Percentiles rank a stretch among this genome's conserved stretches.
Evolutionary conservation across 768 basidiomycete species (phyloP).

Genomic region (Xerocomellus chrysenteron): DNA sequence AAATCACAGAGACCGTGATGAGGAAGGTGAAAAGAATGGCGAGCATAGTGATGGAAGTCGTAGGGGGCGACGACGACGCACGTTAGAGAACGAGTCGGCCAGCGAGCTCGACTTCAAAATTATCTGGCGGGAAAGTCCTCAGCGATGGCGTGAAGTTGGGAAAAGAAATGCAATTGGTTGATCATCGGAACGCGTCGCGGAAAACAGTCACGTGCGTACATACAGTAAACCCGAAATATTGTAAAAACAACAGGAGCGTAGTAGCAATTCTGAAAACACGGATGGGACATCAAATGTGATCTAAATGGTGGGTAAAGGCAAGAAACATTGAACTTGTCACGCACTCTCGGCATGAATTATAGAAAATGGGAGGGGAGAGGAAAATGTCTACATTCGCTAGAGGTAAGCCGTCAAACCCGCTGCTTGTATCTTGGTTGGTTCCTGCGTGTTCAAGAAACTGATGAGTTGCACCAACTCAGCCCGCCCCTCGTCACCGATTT

Average conservation of each 20-base stretch:
- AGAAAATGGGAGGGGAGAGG: conserved; percentile 1
- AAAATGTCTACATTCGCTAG: conserved; percentile 37
- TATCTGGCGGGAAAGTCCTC: conserved; percentile 6
- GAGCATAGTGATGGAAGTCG: conserved; percentile 61
- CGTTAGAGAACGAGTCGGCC: conserved; percentile 50
- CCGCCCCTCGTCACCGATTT: conserved; percentile 78
- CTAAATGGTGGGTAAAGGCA: conserved; percentile 19
- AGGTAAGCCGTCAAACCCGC: conserved; percentile 66
- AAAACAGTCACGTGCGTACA: conserved; percentile 29
- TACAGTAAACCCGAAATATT: conserved; percentile 11
- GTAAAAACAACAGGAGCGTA: conserved; percentile 1
- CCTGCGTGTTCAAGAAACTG: conserved; percentile 66
- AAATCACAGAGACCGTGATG: conserved; percentile 37
- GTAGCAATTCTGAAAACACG: conserved; percentile 7
- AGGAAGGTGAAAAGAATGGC: conserved; percentile 56
- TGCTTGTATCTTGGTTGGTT: conserved; percentile 77
- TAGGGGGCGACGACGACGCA: conserved; percentile 41
- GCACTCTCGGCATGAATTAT: background rate
- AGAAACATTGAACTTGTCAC: background rate
- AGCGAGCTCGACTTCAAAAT: conserved; percentile 48
- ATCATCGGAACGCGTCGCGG: conserved; percentile 14
- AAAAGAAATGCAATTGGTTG: conserved; percentile 14
- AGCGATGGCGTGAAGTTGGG: background rate
- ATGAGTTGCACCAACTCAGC: conserved; percentile 75
- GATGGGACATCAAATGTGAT: conserved; percentile 16